A percentile compares a stretch with the other conserved stretches of the same genome.
Evolutionary conservation across 345 rosid genomes (phyloP).

Genomic region (Citrus reticulata): DNA sequence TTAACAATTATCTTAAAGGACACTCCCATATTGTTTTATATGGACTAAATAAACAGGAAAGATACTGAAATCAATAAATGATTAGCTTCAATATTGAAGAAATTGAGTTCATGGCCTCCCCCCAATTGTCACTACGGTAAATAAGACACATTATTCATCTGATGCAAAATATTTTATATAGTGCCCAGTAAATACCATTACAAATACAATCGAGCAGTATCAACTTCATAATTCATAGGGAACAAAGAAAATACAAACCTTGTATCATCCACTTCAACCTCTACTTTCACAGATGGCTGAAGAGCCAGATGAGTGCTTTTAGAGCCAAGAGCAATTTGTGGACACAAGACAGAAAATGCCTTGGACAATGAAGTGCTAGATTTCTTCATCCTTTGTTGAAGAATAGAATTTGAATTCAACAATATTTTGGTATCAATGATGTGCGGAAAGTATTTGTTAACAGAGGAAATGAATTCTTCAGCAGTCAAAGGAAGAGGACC

Average conservation of each 20-base stretch:
- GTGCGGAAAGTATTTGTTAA: conserved; percentile 59
- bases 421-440: conserved; percentile 88
- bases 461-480: conserved; percentile 60
- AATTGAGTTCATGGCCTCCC: neutral
- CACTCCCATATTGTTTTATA: neutral
- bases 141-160: neutral
- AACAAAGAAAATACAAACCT: conserved; percentile 49
- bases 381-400: conserved; percentile 58
- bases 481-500: conserved; percentile 77
- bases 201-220: neutral
- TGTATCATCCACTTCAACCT: conserved; percentile 69
- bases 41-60: neutral
- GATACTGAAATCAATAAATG: neutral
- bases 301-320: conserved; percentile 23
- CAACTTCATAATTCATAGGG: neutral
- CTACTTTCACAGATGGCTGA: conserved; percentile 53
- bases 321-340: conserved; percentile 52
- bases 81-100: neutral
- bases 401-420: conserved; percentile 49
- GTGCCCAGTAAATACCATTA: neutral
- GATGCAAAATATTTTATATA: neutral
- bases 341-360: conserved; percentile 68
- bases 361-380: conserved; percentile 72
- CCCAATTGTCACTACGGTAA: neutral
- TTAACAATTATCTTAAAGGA: neutral